phyloP scores from a whole-genome alignment of 2,329 filamentous ascomycete species.

The Reticulascus tulasneorum region DNA sequence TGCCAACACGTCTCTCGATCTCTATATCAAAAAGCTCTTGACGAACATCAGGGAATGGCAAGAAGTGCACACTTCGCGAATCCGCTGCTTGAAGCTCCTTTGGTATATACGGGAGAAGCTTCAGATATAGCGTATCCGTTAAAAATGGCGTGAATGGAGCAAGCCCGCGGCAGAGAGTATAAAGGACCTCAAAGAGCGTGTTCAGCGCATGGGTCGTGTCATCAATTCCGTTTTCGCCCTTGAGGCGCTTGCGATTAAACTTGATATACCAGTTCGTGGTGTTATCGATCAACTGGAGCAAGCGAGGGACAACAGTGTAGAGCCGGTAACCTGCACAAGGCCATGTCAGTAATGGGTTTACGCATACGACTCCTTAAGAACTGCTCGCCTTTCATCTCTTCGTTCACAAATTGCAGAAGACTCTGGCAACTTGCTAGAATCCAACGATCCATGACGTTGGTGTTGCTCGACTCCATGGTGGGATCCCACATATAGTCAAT shows the following conservation, averaged over 20 bases:
- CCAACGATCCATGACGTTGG: constrained; percentile 95
- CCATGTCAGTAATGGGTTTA: too few relatives aligned
- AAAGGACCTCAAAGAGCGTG: constrained; percentile 89
- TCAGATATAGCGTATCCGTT: constrained; percentile 88
- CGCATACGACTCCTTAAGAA: too few relatives aligned
- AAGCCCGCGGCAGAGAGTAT: constrained; percentile 79
- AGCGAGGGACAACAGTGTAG: constrained; percentile 86
- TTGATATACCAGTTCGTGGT: constrained; percentile 99
- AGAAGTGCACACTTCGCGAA: constrained; percentile 84
- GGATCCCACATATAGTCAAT: constrained; percentile 78
- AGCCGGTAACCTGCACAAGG: constrained; percentile 71
- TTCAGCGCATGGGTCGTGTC: constrained; percentile 91
- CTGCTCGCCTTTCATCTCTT: constrained; percentile 80
- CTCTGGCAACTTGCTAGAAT: constrained; percentile 91
- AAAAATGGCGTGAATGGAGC: constrained; percentile 96
- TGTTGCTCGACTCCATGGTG: constrained; percentile 68
- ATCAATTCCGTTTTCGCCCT: constrained; percentile 80
- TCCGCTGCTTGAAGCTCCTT: constrained; percentile 65
- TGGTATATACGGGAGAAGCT: constrained; percentile 77
- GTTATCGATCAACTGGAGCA: constrained; percentile 83
- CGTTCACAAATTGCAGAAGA: constrained; percentile 83
- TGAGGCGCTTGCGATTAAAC: constrained; percentile 86
- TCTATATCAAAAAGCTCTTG: constrained; percentile 82
- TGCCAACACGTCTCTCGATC: constrained; percentile 79
- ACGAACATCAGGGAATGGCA: constrained; percentile 83